phyloP scores from a whole-genome alignment of 2,329 filamentous ascomycete genomes.

The Trematosphaeria pertusa region DNA sequence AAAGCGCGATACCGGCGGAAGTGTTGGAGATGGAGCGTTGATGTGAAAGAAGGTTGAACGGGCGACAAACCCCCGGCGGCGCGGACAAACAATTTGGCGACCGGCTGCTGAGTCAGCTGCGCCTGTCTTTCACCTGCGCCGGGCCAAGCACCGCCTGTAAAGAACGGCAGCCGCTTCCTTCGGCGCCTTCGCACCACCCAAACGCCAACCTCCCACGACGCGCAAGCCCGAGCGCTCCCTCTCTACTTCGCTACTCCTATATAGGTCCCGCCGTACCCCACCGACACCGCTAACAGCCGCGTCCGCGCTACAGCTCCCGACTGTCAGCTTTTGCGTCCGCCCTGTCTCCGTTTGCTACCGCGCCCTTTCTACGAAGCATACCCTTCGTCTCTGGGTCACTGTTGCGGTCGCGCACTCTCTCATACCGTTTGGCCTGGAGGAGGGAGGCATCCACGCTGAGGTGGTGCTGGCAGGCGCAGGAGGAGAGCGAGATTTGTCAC shows the following conservation, averaged over 20 bases:
- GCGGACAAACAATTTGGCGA: constrained; percentile 8
- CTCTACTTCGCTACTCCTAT: not conserved
- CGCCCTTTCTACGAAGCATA: not conserved
- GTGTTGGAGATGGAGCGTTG: not conserved
- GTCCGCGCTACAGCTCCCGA: constrained; percentile 5
- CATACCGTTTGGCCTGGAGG: constrained; percentile 35
- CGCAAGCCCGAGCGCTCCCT: not conserved
- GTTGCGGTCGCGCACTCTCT: constrained; percentile 26
- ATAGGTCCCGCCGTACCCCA: not conserved
- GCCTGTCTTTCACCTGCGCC: constrained; percentile 1
- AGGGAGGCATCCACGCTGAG: constrained; percentile 38
- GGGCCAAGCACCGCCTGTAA: too few relatives aligned
- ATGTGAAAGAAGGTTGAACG: constrained; percentile 7
- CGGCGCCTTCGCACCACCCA: constrained; percentile 2
- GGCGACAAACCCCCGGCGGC: constrained; percentile 1
- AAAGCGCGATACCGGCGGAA: not conserved
- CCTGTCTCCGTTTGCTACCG: too few relatives aligned
- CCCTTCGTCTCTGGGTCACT: constrained; percentile 12
- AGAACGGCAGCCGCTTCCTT: not conserved
- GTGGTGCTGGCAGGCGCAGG: constrained; percentile 39
- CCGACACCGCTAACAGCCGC: constrained; percentile 1
- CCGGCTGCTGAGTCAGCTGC: constrained; percentile 6
- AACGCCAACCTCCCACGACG: not conserved
- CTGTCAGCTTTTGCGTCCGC: too few relatives aligned
- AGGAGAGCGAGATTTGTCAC: constrained; percentile 42